phyloP scores from a whole-genome alignment of 352 stramenopile species.

The Plasmopara halstedii region DNA sequence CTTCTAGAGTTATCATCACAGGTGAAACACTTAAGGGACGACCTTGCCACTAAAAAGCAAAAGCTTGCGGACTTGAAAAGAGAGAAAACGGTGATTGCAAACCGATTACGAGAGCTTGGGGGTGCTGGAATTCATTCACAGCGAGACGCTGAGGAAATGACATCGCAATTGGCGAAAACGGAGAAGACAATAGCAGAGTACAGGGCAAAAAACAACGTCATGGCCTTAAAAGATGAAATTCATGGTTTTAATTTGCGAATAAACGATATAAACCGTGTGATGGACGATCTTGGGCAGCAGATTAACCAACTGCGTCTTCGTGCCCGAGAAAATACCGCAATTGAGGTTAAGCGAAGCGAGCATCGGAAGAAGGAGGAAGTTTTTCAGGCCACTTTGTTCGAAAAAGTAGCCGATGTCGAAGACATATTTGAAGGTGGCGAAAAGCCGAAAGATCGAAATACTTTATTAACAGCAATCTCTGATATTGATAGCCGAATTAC shows the following conservation, averaged over 20 bases:
- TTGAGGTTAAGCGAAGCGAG: conserved; percentile 45
- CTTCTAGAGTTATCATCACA: conserved; percentile 44
- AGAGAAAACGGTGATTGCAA: conserved; percentile 34
- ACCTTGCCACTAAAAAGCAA: conserved; percentile 36
- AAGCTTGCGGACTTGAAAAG: conserved; percentile 31
- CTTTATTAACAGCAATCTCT: conserved; percentile 17
- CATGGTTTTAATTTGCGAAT: conserved; percentile 36
- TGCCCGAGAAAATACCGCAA: conserved; percentile 34
- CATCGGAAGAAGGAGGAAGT: conserved; percentile 35
- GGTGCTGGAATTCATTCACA: conserved; percentile 29
- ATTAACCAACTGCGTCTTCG: conserved; percentile 46
- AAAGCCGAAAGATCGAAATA: conserved; percentile 21
- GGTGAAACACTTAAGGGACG: conserved; percentile 40
- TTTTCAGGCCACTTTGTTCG: conserved; percentile 30
- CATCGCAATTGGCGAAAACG: conserved; percentile 33
- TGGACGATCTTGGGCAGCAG: conserved; percentile 38
- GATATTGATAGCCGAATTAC: conserved; percentile 21
- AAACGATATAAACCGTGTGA: conserved; percentile 31
- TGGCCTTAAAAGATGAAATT: conserved; percentile 38
- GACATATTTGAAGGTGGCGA: conserved; percentile 19
- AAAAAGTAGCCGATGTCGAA: conserved; percentile 44
- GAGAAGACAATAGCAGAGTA: conserved; percentile 35
- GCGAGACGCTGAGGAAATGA: conserved; percentile 42
- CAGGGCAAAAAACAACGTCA: conserved; percentile 33
- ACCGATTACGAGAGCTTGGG: conserved; percentile 37